Evolutionary conservation across 257 asterid species (phyloP), one percentile per base, ranked within the genome.

Genomic region (Plectranthus barbatus): DNA sequence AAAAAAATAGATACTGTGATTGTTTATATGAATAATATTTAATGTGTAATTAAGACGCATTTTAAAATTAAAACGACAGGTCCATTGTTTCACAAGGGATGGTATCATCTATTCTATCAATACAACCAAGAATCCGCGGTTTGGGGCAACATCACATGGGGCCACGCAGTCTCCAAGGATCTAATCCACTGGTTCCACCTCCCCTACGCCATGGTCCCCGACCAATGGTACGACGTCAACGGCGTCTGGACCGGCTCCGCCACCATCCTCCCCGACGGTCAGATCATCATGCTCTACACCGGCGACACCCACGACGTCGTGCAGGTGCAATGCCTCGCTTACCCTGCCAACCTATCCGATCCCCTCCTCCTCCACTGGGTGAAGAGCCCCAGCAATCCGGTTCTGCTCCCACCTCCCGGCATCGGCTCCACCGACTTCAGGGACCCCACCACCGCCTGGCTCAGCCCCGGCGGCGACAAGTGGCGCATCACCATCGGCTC

Each of bases 241-340:
- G 96, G 96, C 0, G 92, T 86, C 3, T 88, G 96, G 96, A 75
- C 95, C 1, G 96, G 96, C 0, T 88, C 96, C 1, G 95, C 96
- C 17, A 88, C 96, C 0, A 59, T 82, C 73, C 86, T 80, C 2
- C 88, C 90, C 9, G 79, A 77, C 7, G 95, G 95, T n/a, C 63
- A 64, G 60, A 81, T 86, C 71, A 45, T 72, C 0, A 88, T 88
- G 79, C 48, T 88, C 0, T 88, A 88, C 74, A 88, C 96, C 0
- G 92, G 95, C 0, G 83, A 72, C 67, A 82, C 92, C 1, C 6
- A 56, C 12, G 74, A 83, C 11, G 45, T 49, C 0, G 94, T 83
- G 2, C 96, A 88, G 69, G 96, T 88, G n/a, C 95, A 86, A 39
- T 81, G 86, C 52, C 67, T 84, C 12, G 92, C 96, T 0, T 83